Base-by-base conservation (phyloP, 2,329 filamentous ascomycete genomes). In the Fusarium humuli region DNA sequence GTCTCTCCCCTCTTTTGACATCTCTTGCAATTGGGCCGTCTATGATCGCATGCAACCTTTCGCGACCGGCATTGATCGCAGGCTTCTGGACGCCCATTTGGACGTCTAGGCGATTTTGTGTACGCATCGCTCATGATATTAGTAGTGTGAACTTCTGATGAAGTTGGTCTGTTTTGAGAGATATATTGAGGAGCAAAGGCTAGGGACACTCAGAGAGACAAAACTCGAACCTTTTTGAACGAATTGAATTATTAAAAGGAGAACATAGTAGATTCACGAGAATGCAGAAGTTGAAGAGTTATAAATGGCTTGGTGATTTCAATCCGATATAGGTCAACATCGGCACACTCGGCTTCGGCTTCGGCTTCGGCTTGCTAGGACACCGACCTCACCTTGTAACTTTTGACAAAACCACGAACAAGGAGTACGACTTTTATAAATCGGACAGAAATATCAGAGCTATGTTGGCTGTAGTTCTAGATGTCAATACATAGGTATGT, bases 1-100 rank as follows among this genome's bases (percentile, higher is more conserved):
- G 20, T 76, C 64, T 70, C 79, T 78, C 54, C 68, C 76, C 67
- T 60, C 23, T 16, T 63, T 22, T 61, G 52, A 48, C 82, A 84
- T 54, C 81, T 59, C 13, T 40, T 22, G 40, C 68, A 70, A 13
- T 32, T 52, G 6, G 68, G 67, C 0, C 55, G 63, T 12, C 44
- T 53, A 20, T 65, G 67, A 13, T 70, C 68, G 23, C 68, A 70
- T 2, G 63, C 58, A 5, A 70, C 68, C 54, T 70, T 70, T 18
- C 68, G 68, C 30, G 55, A 55, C 32, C 67, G 67, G 45, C 68
- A 70, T 22, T 52, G 57, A 40, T 70, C 55, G 40, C 67, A 70
- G 30, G 68, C 68, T 25, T 71, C 62, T 18, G 34, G 55, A 14
- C 67, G 53, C 9, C 68, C 55, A n/a, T 70, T 70, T 25, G 62